These are phyloP conservation scores for Podila minutissima DNA, from an alignment of 192 early-diverging fungal species.

Conservation along the genomic window DNA sequence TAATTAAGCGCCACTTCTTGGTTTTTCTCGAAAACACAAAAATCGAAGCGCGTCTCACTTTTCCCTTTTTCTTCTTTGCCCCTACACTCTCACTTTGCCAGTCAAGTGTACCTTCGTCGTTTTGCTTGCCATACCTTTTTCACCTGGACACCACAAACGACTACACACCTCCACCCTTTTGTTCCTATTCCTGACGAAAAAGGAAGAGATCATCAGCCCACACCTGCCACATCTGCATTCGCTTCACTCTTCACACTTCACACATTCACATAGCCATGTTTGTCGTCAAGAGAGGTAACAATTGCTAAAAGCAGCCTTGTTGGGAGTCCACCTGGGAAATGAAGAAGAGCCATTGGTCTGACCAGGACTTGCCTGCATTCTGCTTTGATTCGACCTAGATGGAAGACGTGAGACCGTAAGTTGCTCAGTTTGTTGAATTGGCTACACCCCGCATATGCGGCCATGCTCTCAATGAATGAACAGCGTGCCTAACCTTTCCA, in stretches of 20 bases:
- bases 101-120: background rate
- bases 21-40: background rate
- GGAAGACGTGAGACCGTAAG: constrained; percentile 51
- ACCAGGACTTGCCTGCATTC: background rate
- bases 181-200: background rate
- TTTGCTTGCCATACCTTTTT: background rate
- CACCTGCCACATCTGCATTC: background rate
- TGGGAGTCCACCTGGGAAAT: background rate
- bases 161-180: too few relatives aligned
- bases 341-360: too few relatives aligned
- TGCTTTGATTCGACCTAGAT: constrained; percentile 17
- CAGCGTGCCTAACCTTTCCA: background rate
- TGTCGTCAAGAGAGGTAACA: constrained; percentile 51
- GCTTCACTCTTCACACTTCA: background rate
- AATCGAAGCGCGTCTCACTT: background rate
- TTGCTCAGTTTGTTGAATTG: background rate
- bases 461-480: background rate
- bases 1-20: background rate
- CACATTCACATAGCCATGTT: constrained; percentile 17
- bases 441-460: background rate
- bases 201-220: background rate
- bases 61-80: background rate
- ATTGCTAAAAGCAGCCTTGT: background rate
- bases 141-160: background rate
- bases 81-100: background rate